Evolutionary conservation across 306 rosid genomes (phyloP).

Genomic region (Mimosa pudica): DNA sequence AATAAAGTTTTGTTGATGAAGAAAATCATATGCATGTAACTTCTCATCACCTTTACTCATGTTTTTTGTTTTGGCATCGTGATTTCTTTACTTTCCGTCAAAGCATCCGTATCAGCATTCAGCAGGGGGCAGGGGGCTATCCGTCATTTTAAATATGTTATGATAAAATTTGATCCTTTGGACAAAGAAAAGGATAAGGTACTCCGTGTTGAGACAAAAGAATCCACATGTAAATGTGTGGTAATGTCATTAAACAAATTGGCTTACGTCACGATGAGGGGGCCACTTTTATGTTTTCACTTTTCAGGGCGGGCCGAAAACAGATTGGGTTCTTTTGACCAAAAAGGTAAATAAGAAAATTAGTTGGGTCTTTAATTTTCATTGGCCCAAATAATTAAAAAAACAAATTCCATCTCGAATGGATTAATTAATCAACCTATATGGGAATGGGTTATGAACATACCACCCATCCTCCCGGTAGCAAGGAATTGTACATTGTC

Average conservation of each 20-base stretch:
- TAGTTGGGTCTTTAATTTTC: neutral
- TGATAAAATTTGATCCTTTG: neutral
- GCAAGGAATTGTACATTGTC: too few relatives aligned
- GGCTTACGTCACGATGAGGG: slow-evolving; percentile 5
- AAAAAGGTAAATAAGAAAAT: neutral
- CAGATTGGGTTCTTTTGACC: neutral
- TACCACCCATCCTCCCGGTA: too few relatives aligned
- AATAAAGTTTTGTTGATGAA: neutral
- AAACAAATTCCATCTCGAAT: neutral
- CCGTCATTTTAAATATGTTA: neutral
- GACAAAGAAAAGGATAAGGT: neutral
- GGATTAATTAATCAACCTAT: too few relatives aligned
- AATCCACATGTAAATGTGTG: neutral
- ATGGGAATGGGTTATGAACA: too few relatives aligned
- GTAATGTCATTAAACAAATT: neutral
- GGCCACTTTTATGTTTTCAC: neutral
- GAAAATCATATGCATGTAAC: neutral
- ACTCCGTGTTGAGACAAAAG: neutral
- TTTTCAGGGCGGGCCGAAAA: slow-evolving; percentile 8
- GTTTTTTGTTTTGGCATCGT: neutral
- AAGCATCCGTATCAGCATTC: slow-evolving; percentile 5
- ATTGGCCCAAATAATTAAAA: neutral
- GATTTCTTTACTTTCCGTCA: slow-evolving; percentile 2
- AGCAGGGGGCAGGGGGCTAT: neutral
- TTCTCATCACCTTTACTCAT: neutral